Evolutionary conservation across 2,329 filamentous ascomycete species (phyloP), one percentile per base, ranked within the genome.

Genomic region (Colletotrichum sansevieriae): DNA sequence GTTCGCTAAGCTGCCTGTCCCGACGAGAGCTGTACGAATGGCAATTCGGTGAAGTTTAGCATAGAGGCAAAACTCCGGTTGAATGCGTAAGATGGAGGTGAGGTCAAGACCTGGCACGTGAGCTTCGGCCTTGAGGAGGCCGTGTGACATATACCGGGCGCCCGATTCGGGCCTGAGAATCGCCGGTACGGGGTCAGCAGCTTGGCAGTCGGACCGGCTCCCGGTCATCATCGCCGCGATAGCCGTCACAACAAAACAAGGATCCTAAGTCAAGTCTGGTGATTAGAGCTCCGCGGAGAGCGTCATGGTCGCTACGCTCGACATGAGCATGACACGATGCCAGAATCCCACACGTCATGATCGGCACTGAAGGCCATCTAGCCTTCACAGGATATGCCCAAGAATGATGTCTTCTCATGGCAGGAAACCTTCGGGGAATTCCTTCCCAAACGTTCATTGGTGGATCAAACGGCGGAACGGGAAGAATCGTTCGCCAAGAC

Each of bases 71-170:
- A 12, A 5, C 9, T 43, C 4, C 18, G 44, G 49, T 41, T 56
- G 43, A 33, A 63, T 2, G 7, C 20, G 33, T 29, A 43, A 29
- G 3, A 20, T 41, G 39, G 37, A 15, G 18, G 12, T 11, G 15
- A 18, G 43, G 66, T 56, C 22, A 39, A 29, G 13, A 33, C 15
- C 18, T 11, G 20, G 61, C 61, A 65, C 61, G 65, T 68, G 60
- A 58, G 61, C 54, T 65, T 68, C 65, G 65, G 65, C 61, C 65
- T 68, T 13, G 43, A 54, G 47, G 20, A 56, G 15, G 10, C 46
- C 11, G 44, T 4, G 35, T 11, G 37, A 39, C 35, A 39, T 44
- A 11, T 10, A 4, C 59, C 37, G 59, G 7, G 7, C 35, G 51
- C 41, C 13, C 47, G 25, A 47, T 20, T 35, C 60, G 52, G 65